A percentile compares a stretch with the other conserved stretches of the same genome.
Evolutionary conservation across 305 asterid genomes (phyloP).

Genomic region (Petunia hybrid): DNA sequence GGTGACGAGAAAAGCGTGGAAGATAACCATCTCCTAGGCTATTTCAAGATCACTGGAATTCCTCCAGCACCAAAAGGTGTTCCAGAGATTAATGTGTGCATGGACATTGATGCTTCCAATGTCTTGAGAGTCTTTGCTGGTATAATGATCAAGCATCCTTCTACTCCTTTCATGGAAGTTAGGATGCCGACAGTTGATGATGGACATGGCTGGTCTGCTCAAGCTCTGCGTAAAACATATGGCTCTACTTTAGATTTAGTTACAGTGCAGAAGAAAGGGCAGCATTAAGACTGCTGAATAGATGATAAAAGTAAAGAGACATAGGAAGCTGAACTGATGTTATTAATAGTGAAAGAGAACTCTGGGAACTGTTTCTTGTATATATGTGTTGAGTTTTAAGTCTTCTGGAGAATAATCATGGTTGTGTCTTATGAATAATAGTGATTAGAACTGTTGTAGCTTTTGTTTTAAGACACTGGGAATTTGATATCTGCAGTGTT

Average conservation of each 20-base stretch:
- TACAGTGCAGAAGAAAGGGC: conserved; percentile 59
- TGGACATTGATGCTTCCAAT: conserved; percentile 80
- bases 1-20: conserved; percentile 58
- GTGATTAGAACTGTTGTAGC: too few species aligned
- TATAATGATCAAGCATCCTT: conserved; percentile 52
- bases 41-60: conserved; percentile 73
- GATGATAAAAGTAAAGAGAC: not conserved
- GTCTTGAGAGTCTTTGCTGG: conserved; percentile 71
- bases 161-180: conserved; percentile 74
- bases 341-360: not conserved
- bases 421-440: not conserved
- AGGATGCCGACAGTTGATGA: conserved; percentile 91
- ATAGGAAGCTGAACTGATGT: not conserved
- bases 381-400: not conserved
- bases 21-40: conserved; percentile 79
- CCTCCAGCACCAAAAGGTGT: conserved; percentile 77
- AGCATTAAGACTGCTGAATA: conserved; percentile 43
- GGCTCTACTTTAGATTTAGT: conserved; percentile 76
- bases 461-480: too few species aligned
- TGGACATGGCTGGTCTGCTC: conserved; percentile 90
- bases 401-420: conserved; percentile 2
- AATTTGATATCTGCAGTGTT: too few species aligned
- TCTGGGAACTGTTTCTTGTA: not conserved
- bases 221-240: conserved; percentile 59
- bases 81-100: conserved; percentile 73